These are phyloP conservation scores for Vitis hybrid DNA, from an alignment of 177 flowering plant genomes.

Conservation along the genomic window DNA sequence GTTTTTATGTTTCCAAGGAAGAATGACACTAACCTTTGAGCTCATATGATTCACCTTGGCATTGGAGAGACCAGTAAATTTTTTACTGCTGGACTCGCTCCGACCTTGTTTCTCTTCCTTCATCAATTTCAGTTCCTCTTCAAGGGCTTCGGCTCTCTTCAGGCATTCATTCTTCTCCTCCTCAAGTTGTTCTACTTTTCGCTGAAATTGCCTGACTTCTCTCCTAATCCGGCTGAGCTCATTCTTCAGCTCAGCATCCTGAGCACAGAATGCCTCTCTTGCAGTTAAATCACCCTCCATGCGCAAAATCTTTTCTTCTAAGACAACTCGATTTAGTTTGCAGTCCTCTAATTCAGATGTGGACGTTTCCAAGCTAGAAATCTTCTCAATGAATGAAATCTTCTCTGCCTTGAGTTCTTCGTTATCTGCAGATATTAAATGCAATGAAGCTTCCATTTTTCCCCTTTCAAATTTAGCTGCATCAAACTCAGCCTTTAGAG, in stretches of 20 bases:
- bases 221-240: constrained; percentile 40
- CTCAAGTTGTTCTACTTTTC: constrained; percentile 40
- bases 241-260: constrained; percentile 39
- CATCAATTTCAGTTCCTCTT: constrained; percentile 31
- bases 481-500: constrained; percentile 29
- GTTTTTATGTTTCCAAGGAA: background rate
- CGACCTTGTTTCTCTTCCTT: constrained; percentile 24
- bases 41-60: background rate
- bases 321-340: constrained; percentile 19
- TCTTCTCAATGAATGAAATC: constrained; percentile 28
- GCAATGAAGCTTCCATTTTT: constrained; percentile 31
- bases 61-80: constrained; percentile 2
- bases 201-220: constrained; percentile 35
- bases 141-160: constrained; percentile 34
- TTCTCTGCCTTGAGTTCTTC: constrained; percentile 43
- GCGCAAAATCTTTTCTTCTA: constrained; percentile 46
- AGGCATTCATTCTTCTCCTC: constrained; percentile 34
- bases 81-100: constrained; percentile 9
- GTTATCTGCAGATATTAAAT: constrained; percentile 21
- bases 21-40: constrained; percentile 28
- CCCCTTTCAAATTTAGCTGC: constrained; percentile 33
- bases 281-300: constrained; percentile 36
- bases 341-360: constrained; percentile 39
- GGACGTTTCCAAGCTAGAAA: constrained; percentile 31
- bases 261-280: constrained; percentile 27